These are phyloP conservation scores for Monosporascus cannonballus DNA, from an alignment of 2,329 filamentous ascomycete species.

Conservation along the genomic window DNA sequence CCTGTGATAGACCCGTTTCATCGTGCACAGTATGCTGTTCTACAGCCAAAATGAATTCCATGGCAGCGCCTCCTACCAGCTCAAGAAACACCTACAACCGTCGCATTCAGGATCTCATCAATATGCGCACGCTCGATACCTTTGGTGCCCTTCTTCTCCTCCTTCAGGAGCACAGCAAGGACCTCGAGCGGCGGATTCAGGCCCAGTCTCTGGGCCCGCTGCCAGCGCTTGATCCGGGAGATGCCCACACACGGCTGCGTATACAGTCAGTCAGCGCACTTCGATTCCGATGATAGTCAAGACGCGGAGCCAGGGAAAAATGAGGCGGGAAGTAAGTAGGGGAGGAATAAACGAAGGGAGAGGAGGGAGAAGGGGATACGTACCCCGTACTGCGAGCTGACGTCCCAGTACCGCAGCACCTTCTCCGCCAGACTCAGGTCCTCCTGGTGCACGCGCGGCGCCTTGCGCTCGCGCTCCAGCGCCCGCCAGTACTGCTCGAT, in stretches of 20 bases:
- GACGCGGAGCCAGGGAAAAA: not conserved
- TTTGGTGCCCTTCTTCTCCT: constrained; percentile 51
- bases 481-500: constrained; percentile 72
- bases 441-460: constrained; percentile 72
- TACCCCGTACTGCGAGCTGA: constrained; percentile 87
- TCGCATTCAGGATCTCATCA: constrained; percentile 57
- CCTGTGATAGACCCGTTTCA: not conserved
- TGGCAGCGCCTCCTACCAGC: not conserved
- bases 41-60: not conserved
- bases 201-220: constrained; percentile 73
- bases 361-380: constrained; percentile 32
- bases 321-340: not conserved
- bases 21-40: not conserved
- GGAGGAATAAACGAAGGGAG: not conserved
- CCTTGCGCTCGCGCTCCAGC: constrained; percentile 63
- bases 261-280: too few species aligned
- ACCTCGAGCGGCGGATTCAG: constrained; percentile 89
- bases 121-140: constrained; percentile 65
- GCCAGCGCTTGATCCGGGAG: constrained; percentile 75
- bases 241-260: constrained; percentile 82
- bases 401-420: constrained; percentile 85
- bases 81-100: constrained; percentile 30
- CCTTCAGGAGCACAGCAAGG: constrained; percentile 73
- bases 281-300: not conserved
- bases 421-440: constrained; percentile 71